Evolutionary conservation across 208 protist genomes (phyloP), one percentile per base, ranked within the genome.

Genomic region (Acanthamoeba triangularis): DNA sequence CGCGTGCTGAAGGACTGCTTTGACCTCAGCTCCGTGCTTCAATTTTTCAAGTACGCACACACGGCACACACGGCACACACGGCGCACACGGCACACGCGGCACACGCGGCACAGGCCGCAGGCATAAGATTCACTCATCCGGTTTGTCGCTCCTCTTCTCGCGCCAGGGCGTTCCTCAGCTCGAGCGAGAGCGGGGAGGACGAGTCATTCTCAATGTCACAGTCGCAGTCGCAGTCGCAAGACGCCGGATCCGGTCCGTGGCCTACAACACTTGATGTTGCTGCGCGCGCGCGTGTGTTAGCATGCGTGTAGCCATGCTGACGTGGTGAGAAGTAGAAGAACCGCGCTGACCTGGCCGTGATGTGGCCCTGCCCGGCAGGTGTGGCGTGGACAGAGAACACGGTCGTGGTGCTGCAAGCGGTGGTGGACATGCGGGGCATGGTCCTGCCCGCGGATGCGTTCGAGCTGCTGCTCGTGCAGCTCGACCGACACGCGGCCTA

Each of bases 1-100:
- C 16, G 76, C 33, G 76, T 85, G 1, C 47, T 85, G 20, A 85
- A 85, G 47, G 76, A 85, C 8, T 85, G 76, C 41, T 85, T 59
- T 25, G 76, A 85, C 18, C 35, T 59, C 16, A 59, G 25, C 28
- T 59, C 76, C 18, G 47, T 56, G 44, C 76, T 85, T 11, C 76
- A 85, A 44, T 85, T 85, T 35, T 49, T 85, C 76, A 85, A 85
- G 76, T 85, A 59, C 35, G 69, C 69, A 16, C 16, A 20, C 52
- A 56, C 18, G 52, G 18, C 52, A 20, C 52, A 16, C 52, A 56
- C 52, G 13, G 52, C 52, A 56, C 52, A 56, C 52, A 13, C 52
- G 13, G 4, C 18, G 16, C 11, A 14, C 52, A 56, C 52, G 10
- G 5, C 2, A 0, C 52, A 56, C 52, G 52, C 65, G n/a, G 23